phyloP scores from a whole-genome alignment of 805 yeast genomes.

The Metschnikowia baotianmanensis region DNA sequence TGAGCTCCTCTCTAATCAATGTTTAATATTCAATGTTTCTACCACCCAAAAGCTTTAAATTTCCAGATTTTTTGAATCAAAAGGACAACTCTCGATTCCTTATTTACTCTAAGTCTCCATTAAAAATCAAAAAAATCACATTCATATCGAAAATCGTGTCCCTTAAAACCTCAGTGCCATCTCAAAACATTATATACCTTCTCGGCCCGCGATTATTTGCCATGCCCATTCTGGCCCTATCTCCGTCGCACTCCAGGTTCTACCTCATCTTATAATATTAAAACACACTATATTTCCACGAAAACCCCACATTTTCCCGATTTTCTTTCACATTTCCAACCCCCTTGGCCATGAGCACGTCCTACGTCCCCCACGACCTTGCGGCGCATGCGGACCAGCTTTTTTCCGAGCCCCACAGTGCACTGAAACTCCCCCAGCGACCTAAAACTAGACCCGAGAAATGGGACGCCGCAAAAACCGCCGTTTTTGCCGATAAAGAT shows the following conservation, averaged over 20 bases:
- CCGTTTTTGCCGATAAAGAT: constrained; percentile 23
- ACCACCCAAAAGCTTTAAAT: too few species aligned
- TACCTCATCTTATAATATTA: not conserved
- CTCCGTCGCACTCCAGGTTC: too few species aligned
- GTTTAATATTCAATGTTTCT: too few species aligned
- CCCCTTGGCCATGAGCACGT: not conserved
- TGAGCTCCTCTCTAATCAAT: too few species aligned
- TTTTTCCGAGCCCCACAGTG: not conserved
- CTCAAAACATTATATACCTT: not conserved
- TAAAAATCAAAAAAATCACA: not conserved
- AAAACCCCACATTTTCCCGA: not conserved
- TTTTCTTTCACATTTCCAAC: not conserved
- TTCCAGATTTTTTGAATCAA: too few species aligned
- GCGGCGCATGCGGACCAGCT: too few species aligned
- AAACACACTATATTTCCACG: not conserved
- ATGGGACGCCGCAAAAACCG: constrained; percentile 15
- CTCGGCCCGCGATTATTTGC: too few species aligned
- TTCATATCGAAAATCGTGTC: not conserved
- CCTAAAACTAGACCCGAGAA: constrained; percentile 9
- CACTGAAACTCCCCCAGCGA: constrained; percentile 9
- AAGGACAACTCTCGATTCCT: too few species aligned
- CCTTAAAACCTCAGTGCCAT: too few species aligned
- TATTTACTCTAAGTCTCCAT: too few species aligned
- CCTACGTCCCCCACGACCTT: not conserved
- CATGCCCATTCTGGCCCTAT: too few species aligned